A percentile compares a stretch with the other conserved stretches of the same genome.
phyloP scores from a whole-genome alignment of 1,139 yeast genomes.

The Blastobotrys persicus region DNA sequence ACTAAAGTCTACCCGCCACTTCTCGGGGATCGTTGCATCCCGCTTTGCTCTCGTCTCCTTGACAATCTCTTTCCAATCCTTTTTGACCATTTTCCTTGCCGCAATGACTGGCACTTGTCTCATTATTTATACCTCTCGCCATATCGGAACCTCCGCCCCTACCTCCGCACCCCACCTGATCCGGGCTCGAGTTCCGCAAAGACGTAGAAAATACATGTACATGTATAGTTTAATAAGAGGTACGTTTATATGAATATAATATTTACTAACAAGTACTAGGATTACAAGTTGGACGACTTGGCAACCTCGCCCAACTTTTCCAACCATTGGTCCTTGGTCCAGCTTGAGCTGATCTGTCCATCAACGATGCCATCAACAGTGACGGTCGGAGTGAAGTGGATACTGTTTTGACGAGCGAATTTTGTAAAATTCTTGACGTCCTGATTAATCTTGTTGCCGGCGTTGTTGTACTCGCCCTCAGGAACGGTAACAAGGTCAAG shows the following conservation, averaged over 20 bases:
- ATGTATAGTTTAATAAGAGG: too few relatives aligned
- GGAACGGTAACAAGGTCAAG: slow-evolving; percentile 32
- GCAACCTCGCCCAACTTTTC: slow-evolving; percentile 27
- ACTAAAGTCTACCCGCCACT: slow-evolving; percentile 1
- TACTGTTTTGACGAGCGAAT: slow-evolving; percentile 71
- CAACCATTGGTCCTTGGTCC: slow-evolving; percentile 32
- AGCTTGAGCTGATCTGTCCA: slow-evolving; percentile 43
- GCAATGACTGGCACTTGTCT: too few relatives aligned
- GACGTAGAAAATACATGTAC: too few relatives aligned
- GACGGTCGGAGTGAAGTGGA: slow-evolving; percentile 85
- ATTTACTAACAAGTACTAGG: too few relatives aligned
- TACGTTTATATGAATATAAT: too few relatives aligned
- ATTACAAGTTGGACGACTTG: too few relatives aligned
- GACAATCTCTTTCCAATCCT: slow-evolving; percentile 5
- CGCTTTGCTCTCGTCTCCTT: slow-evolving; percentile 4
- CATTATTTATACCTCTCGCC: too few relatives aligned
- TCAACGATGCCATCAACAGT: slow-evolving; percentile 63
- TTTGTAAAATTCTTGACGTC: slow-evolving; percentile 75
- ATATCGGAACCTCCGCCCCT: too few relatives aligned
- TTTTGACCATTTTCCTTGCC: too few relatives aligned
- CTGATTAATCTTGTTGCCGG: slow-evolving; percentile 56
- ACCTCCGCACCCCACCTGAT: too few relatives aligned
- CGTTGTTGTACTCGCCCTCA: slow-evolving; percentile 44
- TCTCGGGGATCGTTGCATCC: slow-evolving; percentile 2
- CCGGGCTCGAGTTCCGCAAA: too few relatives aligned